Conservation (phyloP, 106 monocot species). For the Dioscorea zingiberensis region DNA sequence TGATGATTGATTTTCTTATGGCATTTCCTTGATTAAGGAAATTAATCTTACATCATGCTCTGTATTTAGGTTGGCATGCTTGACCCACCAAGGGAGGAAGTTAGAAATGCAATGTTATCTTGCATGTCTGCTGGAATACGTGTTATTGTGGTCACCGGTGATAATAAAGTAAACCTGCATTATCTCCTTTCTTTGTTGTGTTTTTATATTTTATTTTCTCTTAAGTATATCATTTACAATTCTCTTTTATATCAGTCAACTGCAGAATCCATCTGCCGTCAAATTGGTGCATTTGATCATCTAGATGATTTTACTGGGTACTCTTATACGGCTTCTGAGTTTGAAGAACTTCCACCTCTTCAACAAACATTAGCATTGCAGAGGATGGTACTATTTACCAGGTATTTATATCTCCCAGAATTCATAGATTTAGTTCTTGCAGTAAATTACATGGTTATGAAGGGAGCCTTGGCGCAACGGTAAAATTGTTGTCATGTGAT, state of each 20-base stretch:
- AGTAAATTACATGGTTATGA: too few species aligned
- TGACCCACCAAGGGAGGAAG: conserved; percentile 98
- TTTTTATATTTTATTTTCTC: conserved; percentile 4
- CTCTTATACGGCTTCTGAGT: conserved; percentile 98
- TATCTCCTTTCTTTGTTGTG: not conserved
- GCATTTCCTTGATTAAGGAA: not conserved
- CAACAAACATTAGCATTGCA: conserved; percentile 81
- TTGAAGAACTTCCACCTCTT: conserved; percentile 84
- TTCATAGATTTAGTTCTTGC: too few species aligned
- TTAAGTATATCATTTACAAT: not conserved
- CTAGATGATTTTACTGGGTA: conserved; percentile 79
- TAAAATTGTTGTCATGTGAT: too few species aligned
- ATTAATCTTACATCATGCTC: conserved; percentile 7
- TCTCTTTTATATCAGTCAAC: conserved; percentile 59
- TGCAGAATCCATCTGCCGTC: conserved; percentile 91
- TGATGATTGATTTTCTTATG: not conserved
- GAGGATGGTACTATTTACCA: conserved; percentile 85
- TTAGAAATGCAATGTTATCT: conserved; percentile 80
- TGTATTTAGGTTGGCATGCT: conserved; percentile 89
- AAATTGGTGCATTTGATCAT: conserved; percentile 92
- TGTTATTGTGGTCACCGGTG: conserved; percentile 99
- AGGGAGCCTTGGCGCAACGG: too few species aligned
- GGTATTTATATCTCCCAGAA: conserved; percentile 32
- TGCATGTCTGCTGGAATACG: conserved; percentile 98
- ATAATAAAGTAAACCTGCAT: conserved; percentile 71